Evolutionary conservation across 202 grass and related monocot genomes (phyloP).

Genomic region (Eragrostis tef): DNA sequence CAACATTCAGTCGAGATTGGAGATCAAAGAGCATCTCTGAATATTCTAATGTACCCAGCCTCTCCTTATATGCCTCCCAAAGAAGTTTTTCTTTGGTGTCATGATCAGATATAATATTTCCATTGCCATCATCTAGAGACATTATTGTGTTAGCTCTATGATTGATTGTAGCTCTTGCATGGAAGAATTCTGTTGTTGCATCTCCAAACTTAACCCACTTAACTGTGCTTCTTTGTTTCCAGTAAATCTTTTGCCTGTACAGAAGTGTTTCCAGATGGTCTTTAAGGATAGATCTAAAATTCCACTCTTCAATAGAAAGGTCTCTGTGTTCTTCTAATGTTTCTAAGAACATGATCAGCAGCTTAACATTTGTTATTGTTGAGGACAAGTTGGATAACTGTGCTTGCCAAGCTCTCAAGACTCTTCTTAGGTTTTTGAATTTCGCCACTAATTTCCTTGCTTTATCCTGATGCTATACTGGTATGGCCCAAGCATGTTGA

Average conservation of each 20-base stretch:
- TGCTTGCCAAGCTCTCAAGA: neutral
- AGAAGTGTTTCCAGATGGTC: accelerated
- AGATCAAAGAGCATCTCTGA: no score
- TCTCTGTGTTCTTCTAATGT: neutral
- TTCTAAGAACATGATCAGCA: accelerated
- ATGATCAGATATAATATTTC: no score
- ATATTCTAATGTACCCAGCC: no score
- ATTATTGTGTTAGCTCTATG: no score
- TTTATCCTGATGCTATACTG: accelerated
- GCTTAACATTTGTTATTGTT: neutral
- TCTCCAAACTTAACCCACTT: no score
- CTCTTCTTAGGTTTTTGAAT: neutral
- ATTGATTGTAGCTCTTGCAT: no score
- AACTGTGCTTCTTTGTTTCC: no score
- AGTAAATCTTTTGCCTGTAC: neutral
- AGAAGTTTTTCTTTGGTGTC: no score
- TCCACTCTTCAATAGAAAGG: neutral
- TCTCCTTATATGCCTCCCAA: no score
- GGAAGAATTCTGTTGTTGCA: no score
- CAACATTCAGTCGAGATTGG: no score
- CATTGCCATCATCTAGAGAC: no score
- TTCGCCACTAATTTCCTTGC: neutral
- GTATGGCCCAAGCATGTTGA: accelerated
- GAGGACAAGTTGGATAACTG: accelerated
- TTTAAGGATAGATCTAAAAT: accelerated